Evolutionary conservation across 768 basidiomycete genomes (phyloP), one percentile per base, ranked within the genome.

Genomic region (Gautieria morchelliformis): DNA sequence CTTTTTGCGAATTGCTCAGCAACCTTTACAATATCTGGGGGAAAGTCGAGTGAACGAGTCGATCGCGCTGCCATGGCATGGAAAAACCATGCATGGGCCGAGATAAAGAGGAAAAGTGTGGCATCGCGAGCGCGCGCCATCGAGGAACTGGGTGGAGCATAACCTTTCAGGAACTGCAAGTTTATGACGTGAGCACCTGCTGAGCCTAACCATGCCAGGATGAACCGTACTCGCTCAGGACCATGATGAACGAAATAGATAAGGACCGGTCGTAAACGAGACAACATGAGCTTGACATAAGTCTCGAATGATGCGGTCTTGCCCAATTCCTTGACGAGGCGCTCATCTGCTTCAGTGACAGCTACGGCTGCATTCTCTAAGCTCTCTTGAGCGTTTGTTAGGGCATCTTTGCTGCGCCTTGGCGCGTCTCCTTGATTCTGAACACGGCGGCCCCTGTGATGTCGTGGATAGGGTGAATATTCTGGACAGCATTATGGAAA

Each of bases 131-230:
- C 56, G 20, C 56, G 27, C 3, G 32, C 56, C 6, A 48, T 20
- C 12, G 56, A 30, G 17, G 56, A 57, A 33, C 22, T 50, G 10
- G 47, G 37, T 12, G 35, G 42, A 10, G 30, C 56, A 22, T 40
- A 57, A 1, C 46, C 56, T 30, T 47, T 49, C 19, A 57, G 45
- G 37, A 57, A 57, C 56, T 57, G 48, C 15, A 30, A 17, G 48
- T 3, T 30, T 17, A 49, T 7, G 24, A 3, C 11, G 14, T 10
- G 48, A 11, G 48, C 5, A 15, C 5, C 14, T 49, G 7, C 17
- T 8, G 46, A 20, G 27, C 4, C 46, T 12, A 22, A 47, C 3
- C 46, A 15, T 47, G 19, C 4, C 12, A 33, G 10, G 48, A 24
- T 49, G 22, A 19, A 30, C 48, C 24, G 9, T 22, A 44, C n/a